Percentiles rank a stretch among this genome's conserved stretches.
These are phyloP conservation scores for Persicaria tinctoria DNA, from an alignment of 148 eudicot genomes.

Conservation along the genomic window DNA sequence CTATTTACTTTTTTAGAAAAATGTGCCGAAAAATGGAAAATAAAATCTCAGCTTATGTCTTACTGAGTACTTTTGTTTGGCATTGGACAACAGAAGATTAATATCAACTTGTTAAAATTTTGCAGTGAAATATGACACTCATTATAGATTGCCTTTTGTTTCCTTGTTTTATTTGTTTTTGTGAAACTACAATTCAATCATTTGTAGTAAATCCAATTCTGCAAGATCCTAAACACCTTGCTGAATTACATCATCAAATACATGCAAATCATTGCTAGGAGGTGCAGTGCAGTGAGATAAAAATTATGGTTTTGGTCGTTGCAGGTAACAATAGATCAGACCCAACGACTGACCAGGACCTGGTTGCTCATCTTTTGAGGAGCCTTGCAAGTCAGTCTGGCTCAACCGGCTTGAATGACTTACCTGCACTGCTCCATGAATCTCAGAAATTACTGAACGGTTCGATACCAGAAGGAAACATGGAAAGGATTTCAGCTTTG, in stretches of 20 bases:
- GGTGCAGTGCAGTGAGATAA: background rate
- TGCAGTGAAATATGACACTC: background rate
- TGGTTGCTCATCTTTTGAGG: constrained; percentile 57
- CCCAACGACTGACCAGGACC: constrained; percentile 53
- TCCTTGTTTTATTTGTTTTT: background rate
- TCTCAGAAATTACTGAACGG: constrained; percentile 43
- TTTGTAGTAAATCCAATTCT: no score
- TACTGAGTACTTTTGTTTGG: background rate
- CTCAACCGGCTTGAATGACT: constrained; percentile 25
- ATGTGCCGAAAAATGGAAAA: background rate
- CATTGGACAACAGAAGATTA: background rate
- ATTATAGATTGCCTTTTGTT: background rate
- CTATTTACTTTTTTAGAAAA: background rate
- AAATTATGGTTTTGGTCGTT: constrained; percentile 6
- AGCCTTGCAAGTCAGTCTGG: constrained; percentile 58
- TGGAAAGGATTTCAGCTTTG: constrained; percentile 28
- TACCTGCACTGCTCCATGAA: constrained; percentile 36
- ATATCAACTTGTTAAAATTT: background rate
- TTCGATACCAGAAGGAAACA: constrained; percentile 28
- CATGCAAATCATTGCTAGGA: no score
- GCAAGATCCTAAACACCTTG: no score
- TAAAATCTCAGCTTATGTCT: background rate
- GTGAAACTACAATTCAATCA: no score
- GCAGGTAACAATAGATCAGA: constrained; percentile 53
- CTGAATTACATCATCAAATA: no score